Evolutionary conservation across 108 stramenopile species (phyloP), one percentile per base, ranked within the genome.

Genomic region (Fragilaria crotonensis): DNA sequence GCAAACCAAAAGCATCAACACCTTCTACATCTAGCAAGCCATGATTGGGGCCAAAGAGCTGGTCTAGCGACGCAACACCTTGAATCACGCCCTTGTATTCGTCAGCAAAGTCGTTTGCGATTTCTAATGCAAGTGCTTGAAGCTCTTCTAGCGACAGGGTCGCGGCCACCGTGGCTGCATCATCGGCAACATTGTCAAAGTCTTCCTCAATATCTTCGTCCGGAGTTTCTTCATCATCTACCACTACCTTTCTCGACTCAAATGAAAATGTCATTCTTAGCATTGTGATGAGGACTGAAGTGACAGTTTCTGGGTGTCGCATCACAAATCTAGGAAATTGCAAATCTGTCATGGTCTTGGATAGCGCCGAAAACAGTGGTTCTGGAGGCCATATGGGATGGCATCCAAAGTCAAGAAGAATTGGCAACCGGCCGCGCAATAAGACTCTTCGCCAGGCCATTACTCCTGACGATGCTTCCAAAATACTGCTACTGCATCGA

Each of bases 11-110:
- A 2, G 79, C 78, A 30, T 30, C 25, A 41, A 17, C 45, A 11
- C 31, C 28, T 1, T 29, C 7, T 28, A 69, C 50, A 53, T 73
- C 60, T 4, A 83, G 52, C 45, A 83, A 45, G 31, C 78, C 73
- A 64, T 87, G 85, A 53, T 79, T 63, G 30, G 69, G 67, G 19
- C 85, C 85, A 72, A 87, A 83, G 0, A 83, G 55, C 48, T 68
- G 47, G 54, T 87, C 85, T 23, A 87, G 33, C 54, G 71, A 62
- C 29, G 72, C 49, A 2, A 87, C 71, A 17, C 81, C 85, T 33
- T 57, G 36, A 1, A 81, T 56, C 11, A 79, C 73, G 19, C 63
- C 71, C 57, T 49, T 29, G 75, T 77, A 87, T 54, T 83, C 66
- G 33, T 62, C 53, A 9, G 54, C 5, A 18, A 87, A 52, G 19